phyloP scores from a whole-genome alignment of 208 protist genomes.

The Strigomonas culicis region DNA sequence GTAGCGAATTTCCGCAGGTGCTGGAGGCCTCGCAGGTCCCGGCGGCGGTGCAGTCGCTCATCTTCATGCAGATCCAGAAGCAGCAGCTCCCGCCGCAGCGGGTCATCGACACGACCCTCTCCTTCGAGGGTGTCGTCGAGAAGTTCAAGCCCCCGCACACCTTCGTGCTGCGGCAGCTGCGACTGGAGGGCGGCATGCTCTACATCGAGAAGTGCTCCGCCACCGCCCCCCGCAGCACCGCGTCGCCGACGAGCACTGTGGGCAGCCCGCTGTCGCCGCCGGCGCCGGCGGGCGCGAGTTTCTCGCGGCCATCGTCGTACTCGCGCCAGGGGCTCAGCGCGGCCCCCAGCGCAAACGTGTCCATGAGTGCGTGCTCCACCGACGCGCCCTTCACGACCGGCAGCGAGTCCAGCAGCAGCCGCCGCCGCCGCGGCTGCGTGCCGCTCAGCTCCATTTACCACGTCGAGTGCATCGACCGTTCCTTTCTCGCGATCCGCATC shows the following conservation, averaged over 20 bases:
- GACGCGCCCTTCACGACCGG: neutral
- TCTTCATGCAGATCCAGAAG: slow-evolving; percentile 19
- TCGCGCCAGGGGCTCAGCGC: neutral
- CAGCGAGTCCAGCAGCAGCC: neutral
- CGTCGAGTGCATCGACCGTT: slow-evolving; percentile 13
- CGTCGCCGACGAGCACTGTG: neutral
- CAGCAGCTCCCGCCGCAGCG: slow-evolving; percentile 6
- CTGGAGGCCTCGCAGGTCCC: slow-evolving; percentile 18
- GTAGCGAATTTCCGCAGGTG: slow-evolving; percentile 22
- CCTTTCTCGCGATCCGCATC: slow-evolving; percentile 24
- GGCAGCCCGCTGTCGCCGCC: neutral
- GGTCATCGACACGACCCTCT: slow-evolving; percentile 12
- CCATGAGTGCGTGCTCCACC: neutral
- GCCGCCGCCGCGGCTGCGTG: neutral
- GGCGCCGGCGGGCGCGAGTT: neutral
- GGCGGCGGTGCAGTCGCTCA: slow-evolving; percentile 14
- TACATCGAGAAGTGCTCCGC: slow-evolving; percentile 1
- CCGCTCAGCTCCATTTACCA: slow-evolving; percentile 24
- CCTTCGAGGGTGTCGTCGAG: slow-evolving; percentile 17
- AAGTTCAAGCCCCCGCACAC: slow-evolving; percentile 9
- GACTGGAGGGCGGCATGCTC: slow-evolving; percentile 13
- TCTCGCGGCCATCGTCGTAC: neutral
- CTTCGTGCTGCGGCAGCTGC: slow-evolving; percentile 14
- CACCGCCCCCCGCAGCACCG: neutral
- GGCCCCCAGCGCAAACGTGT: neutral